Evolutionary conservation across 768 basidiomycete species (phyloP), one percentile per base, ranked within the genome.

Genomic region (Rhodosporidiobolus odoratus): DNA sequence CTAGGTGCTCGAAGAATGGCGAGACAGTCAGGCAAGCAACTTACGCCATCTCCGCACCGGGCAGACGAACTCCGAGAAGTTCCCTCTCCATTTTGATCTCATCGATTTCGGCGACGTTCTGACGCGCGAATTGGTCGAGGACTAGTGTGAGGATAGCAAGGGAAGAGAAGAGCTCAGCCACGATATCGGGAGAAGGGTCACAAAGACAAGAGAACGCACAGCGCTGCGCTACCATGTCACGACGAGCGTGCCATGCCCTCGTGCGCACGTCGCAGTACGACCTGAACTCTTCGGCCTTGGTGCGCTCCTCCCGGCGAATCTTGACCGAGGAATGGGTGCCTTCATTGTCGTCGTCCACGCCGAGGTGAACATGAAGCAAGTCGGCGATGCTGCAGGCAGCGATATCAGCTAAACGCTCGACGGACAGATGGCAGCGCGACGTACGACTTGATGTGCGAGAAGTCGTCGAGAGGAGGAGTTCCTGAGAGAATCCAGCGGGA

Each of bases 31-130:
- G 58, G 27, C 7, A 17, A 92, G 91, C 13, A 90, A 41, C 64
- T 27, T 37, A 71, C 69, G 89, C 79, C 69, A 66, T 68, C 54
- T 96, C 94, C 0, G 94, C 91, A 10, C 93, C 92, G 19, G 94
- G 93, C 15, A 95, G 86, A 25, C 77, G 77, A 52, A 95, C 85
- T 35, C 82, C 81, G 74, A 87, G 83, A 37, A 87, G 80, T 65
- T 88, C 82, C 68, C 83, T 84, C 0, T 84, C 84, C 81, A 87
- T 91, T 2, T 89, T 89, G 66, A 97, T 97, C 80, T 97, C 94
- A 69, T 93, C 92, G 65, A 96, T 97, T 81, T 97, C 94, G 15
- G 94, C 92, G 60, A 94, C 87, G 76, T 96, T 96, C 89, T 96
- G 79, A 45, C 80, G 75, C 25, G 79, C 79, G 75, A 79, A 81